Evolutionary conservation across 2,329 filamentous ascomycete species (phyloP).

Genomic region (Cercospora janseana): DNA sequence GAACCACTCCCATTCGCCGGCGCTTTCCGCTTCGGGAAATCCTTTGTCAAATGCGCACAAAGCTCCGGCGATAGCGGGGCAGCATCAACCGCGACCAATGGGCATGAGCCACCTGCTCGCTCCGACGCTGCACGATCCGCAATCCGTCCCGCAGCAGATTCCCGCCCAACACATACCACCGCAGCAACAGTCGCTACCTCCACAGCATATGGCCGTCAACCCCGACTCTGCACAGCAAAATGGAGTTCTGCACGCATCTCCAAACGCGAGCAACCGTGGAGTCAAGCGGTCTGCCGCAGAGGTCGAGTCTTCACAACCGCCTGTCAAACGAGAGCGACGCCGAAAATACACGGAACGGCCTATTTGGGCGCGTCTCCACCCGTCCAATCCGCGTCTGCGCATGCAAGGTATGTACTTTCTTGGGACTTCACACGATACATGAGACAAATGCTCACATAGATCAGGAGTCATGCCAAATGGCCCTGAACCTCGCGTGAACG

Average conservation of each 20-base stretch:
- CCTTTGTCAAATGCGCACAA: constrained; percentile 13
- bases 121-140: constrained; percentile 25
- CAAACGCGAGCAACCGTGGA: constrained; percentile 7
- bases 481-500: constrained; percentile 7
- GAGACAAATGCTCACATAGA: background rate
- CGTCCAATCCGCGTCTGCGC: constrained; percentile 31
- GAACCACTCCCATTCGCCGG: constrained; percentile 19
- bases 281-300: constrained; percentile 26
- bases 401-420: constrained; percentile 5
- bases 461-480: constrained; percentile 14
- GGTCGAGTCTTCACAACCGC: constrained; percentile 23
- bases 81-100: constrained; percentile 33
- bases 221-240: constrained; percentile 4
- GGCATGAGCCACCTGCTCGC: constrained; percentile 35
- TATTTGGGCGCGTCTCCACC: constrained; percentile 36
- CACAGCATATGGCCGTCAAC: background rate
- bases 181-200: constrained; percentile 7
- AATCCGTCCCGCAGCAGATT: constrained; percentile 9
- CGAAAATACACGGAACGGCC: constrained; percentile 35
- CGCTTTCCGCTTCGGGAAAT: constrained; percentile 15
- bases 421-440: too few species aligned
- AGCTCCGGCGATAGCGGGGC: constrained; percentile 12
- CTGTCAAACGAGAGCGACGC: constrained; percentile 31
- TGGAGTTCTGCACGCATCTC: constrained; percentile 4
- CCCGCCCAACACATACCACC: constrained; percentile 11